Evolutionary conservation across 2,329 filamentous ascomycete genomes (phyloP).

Genomic region (Epichloe sylvatica): DNA sequence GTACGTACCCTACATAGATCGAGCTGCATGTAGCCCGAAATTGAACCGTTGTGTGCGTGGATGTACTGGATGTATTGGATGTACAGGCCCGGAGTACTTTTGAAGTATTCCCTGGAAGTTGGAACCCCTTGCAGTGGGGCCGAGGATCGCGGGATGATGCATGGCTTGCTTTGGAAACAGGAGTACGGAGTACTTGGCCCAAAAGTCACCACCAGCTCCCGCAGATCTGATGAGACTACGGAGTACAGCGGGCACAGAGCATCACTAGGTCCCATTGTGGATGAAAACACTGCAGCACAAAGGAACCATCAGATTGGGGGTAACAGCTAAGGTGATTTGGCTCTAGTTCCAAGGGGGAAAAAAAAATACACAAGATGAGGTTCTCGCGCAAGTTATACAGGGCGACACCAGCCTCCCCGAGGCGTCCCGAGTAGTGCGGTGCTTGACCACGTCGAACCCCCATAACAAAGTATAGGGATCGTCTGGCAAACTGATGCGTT

Average conservation of each 20-base stretch:
- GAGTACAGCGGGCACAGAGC: neutral
- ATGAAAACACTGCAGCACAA: neutral
- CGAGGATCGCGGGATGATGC: slow-evolving; percentile 2
- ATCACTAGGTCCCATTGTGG: neutral
- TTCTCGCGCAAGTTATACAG: neutral
- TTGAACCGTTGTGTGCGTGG: neutral
- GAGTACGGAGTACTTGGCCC: neutral
- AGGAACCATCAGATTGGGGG: neutral
- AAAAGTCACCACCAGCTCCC: slow-evolving; percentile 3
- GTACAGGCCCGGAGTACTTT: too few species aligned
- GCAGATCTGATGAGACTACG: neutral
- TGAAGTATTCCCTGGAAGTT: neutral
- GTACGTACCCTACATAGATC: neutral
- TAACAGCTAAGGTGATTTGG: neutral
- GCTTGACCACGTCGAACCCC: neutral
- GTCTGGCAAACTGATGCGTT: neutral
- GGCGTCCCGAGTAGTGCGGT: too few species aligned
- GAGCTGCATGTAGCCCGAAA: neutral
- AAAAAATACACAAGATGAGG: neutral
- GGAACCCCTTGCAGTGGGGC: slow-evolving; percentile 2
- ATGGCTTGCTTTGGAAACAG: neutral
- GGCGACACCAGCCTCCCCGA: neutral
- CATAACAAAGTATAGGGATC: too few species aligned
- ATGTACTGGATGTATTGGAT: too few species aligned
- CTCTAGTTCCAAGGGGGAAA: neutral